Base-by-base conservation (phyloP, 169 alveolate species). In the Plasmodium vivax region DNA sequence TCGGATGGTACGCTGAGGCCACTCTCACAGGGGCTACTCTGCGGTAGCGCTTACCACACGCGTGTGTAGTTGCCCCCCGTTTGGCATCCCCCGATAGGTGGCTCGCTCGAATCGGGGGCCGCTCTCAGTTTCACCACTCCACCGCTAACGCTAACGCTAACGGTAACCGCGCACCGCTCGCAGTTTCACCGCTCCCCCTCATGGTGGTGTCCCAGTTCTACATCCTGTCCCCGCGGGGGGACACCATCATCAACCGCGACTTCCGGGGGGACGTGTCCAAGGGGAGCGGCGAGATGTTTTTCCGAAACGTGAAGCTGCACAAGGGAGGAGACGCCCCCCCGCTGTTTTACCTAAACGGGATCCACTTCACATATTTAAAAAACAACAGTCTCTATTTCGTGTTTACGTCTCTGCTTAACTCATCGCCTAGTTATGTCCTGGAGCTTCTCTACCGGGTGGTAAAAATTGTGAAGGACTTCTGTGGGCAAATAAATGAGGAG, bases 401-500 rank as follows among this genome's bases (percentile, higher is more conserved):
- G 19, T 97, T 97, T 6, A 98, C 99, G 32, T 98, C 99, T 45
- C 85, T 97, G 75, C 98, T 96, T 83, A 98, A 98, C 85, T 94
- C 97, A 80, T 97, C 99, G 1, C 99, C 99, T 14, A 96, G 99
- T 82, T 98, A 97, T 74, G 98, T 98, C 47, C 83, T 98, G 71
- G 99, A 98, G 90, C 94, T 98, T 41, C 93, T 98, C 34, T 95
- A 96, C 87, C 93, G 99, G 36, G 95, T 98, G 92, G 97, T 98
- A 79, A 98, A 97, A 95, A 96, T 96, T 74, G 94, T 96, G 85
- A 95, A 96, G 93, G 99, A 99, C 94, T 99, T 98, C 96, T 98
- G 99, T 92, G 99, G 99, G 16, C 98, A 98, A 9, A 97, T 99
- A 81, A 98, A 96, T 90, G 99, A 99, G 97, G 99, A 99, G 95